Percentiles rank a stretch among this genome's conserved stretches.
Conservation (phyloP, 257 asterid genomes). For the Mentha longifolia region DNA sequence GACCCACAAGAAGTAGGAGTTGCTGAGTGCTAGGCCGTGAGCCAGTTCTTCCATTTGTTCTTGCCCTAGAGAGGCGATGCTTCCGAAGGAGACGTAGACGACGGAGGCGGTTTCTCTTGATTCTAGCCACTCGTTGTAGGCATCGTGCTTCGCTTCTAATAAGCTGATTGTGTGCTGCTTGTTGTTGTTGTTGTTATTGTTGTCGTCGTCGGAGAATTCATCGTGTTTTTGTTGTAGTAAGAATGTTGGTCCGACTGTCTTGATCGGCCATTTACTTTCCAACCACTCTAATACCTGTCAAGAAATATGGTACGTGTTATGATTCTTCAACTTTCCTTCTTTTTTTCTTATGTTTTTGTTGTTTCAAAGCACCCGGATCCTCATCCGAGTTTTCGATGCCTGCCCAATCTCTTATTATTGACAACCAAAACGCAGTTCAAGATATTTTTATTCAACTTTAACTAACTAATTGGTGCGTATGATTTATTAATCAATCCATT, state of each 20-base stretch:
- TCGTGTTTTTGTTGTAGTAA: constrained; percentile 31
- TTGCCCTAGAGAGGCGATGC: constrained; percentile 26
- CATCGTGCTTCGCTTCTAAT: constrained; percentile 19
- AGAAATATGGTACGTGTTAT: too few species aligned
- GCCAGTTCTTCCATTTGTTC: constrained; percentile 53
- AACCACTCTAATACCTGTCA: constrained; percentile 45
- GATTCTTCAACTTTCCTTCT: too few species aligned
- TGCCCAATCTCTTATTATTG: too few species aligned
- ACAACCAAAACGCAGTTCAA: too few species aligned
- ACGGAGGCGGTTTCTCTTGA: constrained; percentile 1
- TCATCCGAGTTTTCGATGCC: too few species aligned
- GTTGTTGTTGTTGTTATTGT: too few species aligned
- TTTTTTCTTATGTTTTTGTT: too few species aligned
- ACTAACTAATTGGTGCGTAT: too few species aligned
- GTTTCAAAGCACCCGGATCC: too few species aligned
- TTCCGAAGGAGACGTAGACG: too few species aligned
- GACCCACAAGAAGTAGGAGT: constrained; percentile 42
- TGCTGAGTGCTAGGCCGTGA: constrained; percentile 29
- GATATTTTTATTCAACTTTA: too few species aligned
- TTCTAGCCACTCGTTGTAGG: constrained; percentile 41
- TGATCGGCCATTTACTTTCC: constrained; percentile 31
- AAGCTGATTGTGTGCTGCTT: constrained; percentile 15
- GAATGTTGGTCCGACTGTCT: constrained; percentile 41
- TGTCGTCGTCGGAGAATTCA: neutral
- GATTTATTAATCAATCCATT: too few species aligned